phyloP scores from a whole-genome alignment of 192 early-diverging fungal genomes.

The Coemansia sp. region DNA sequence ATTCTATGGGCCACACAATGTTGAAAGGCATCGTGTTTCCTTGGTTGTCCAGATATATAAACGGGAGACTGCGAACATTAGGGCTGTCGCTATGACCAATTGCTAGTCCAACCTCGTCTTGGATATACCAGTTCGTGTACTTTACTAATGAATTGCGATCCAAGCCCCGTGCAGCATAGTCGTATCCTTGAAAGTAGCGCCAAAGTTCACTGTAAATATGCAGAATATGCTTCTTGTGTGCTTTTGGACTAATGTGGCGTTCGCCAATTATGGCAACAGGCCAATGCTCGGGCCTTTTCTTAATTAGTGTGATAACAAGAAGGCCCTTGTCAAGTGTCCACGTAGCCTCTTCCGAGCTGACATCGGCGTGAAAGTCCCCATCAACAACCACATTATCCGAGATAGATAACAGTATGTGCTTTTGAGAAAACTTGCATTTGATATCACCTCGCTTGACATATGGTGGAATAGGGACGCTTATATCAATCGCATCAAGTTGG shows the following conservation, averaged over 20 bases:
- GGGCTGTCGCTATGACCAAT: constrained; percentile 62
- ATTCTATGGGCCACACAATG: constrained; percentile 64
- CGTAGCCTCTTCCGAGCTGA: constrained; percentile 23
- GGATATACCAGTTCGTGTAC: constrained; percentile 49
- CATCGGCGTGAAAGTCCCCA: constrained; percentile 33
- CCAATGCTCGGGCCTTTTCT: constrained; percentile 32
- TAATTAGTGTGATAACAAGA: constrained; percentile 37
- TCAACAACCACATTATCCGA: constrained; percentile 22
- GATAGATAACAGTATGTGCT: constrained; percentile 24
- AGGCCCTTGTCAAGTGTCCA: constrained; percentile 38
- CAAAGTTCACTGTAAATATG: constrained; percentile 41
- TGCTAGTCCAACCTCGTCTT: constrained; percentile 67
- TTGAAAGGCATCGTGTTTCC: constrained; percentile 62
- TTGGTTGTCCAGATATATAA: constrained; percentile 59
- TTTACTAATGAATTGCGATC: constrained; percentile 27
- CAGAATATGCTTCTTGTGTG: constrained; percentile 41
- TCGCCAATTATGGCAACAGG: constrained; percentile 35
- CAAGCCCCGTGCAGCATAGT: constrained; percentile 27
- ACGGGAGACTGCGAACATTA: constrained; percentile 63
- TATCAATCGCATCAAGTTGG: constrained; percentile 40
- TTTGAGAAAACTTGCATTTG: constrained; percentile 21
- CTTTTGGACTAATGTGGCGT: constrained; percentile 24
- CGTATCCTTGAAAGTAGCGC: constrained; percentile 53
- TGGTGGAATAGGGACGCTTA: constrained; percentile 26
- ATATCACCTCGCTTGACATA: constrained; percentile 18